Evolutionary conservation across 2,329 filamentous ascomycete species (phyloP), one percentile per base, ranked within the genome.

Genomic region (Nigrospora oryzae): DNA sequence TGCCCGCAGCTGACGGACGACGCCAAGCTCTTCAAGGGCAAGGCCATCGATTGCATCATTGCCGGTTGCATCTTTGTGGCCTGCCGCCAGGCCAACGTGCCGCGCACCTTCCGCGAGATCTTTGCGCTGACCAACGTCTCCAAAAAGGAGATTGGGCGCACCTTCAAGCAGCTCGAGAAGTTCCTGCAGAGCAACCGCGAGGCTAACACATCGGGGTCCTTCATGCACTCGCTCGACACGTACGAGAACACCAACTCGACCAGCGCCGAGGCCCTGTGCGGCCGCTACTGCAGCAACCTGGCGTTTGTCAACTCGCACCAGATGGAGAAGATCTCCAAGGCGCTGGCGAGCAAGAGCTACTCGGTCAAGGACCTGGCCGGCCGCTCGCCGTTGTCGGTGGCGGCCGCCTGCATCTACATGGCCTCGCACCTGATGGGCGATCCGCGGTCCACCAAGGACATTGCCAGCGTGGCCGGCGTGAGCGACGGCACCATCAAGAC

Each of bases 1-100:
- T 28, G 5, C 23, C 7, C 23, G 23, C 23, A 28, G 71, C 78
- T 93, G 46, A 87, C 91, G 19, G 89, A 95, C 56, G 93, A 98
- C 66, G 84, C 84, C 60, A 91, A 91, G 63, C 77, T 89, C 45
- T 89, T 97, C 76, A 95, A 95, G 70, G 90, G 90, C 61, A 98
- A 98, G 68, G 85, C 87, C 1, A 86, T 90, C 60, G 91, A 97
- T 56, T 87, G 88, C 45, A 85, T 98, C 54, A 91, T 97, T 53
- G 93, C 93, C 5, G 89, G 90, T 7, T 96, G 90, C 67, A 93
- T 98, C 65, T 97, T 98, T 72, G 91, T 98, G 56, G 89, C 93
- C 36, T 97, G 91, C 63, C 89, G 93, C 38, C 89, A 96, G 65
- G 86, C 88, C 60, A 80, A 83, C 49, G 84, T 90, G 30, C 84